Evolutionary conservation across 306 rosid genomes (phyloP), one percentile per base, ranked within the genome.

Genomic region (Cucumis hystrix): DNA sequence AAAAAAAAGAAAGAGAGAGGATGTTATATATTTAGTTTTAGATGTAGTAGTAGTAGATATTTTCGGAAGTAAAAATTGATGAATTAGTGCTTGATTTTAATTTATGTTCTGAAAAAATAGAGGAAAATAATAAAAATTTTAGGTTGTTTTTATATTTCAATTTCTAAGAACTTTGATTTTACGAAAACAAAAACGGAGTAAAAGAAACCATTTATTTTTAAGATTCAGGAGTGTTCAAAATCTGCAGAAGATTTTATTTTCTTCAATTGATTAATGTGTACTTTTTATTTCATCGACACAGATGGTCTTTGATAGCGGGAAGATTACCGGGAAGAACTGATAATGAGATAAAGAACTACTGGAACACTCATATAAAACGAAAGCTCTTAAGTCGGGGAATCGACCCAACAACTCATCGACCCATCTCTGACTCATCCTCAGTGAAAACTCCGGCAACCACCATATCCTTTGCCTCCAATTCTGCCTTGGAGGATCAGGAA

Each of bases 301-400:
- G 99, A 82, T 96, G 99, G 99, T 92, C 98, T 55, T 78, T 96
- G 58, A 96, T 96, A 21, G 99, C 99, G 0, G 99, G 96, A 21
- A 88, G 99, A 82, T 86, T 96, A 40, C 97, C 99, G 0, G 99
- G 99, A 17, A 85, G 99, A 88, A 95, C 99, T 7, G 99, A 95
- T 80, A 96, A 96, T 77, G 99, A 96, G 88, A 96, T 96, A 66
- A 96, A 96, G 88, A 96, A 96, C 17, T 96, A 96, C 58, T 96
- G 99, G 99, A 96, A 96, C 75, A 96, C 99, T 23, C 99, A 96
- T 68, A 96, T 96, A 76, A 87, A 97, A 78, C 89, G 99, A 81
- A 96, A 96, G 91, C 99, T 96, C 52, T 16, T 96, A 83, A 96
- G 81, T 79, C 87, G 96, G 80, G 99, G 99, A 71, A 91, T 96